Percentiles rank a stretch among this genome's conserved stretches.
These are phyloP conservation scores for Conticribra guillardii DNA, from an alignment of 108 stramenopile species.

Conservation along the genomic window DNA sequence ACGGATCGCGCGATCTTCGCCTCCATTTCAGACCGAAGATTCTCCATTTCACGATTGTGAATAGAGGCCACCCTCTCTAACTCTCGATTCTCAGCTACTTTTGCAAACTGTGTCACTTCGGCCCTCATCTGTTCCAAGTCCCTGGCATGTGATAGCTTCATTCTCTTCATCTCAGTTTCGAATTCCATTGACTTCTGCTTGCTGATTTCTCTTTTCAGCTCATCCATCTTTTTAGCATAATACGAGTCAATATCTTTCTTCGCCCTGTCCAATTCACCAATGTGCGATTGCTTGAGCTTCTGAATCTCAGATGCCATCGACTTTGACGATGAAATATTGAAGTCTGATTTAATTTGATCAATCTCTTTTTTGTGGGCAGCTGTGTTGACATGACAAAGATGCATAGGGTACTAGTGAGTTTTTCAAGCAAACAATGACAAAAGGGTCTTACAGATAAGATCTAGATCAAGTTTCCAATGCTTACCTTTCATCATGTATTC, in stretches of 20 bases:
- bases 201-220: constrained; percentile 12
- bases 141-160: constrained; percentile 10
- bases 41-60: constrained; percentile 23
- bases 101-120: constrained; percentile 1
- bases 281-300: constrained; percentile 24
- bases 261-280: constrained; percentile 20
- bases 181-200: constrained; percentile 15
- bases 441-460: no score
- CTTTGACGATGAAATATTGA: background rate
- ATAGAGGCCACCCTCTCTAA: constrained; percentile 7
- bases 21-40: constrained; percentile 27
- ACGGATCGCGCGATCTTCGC: constrained; percentile 1
- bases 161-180: background rate
- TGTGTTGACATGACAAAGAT: no score
- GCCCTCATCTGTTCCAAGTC: constrained; percentile 4
- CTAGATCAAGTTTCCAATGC: background rate
- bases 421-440: no score
- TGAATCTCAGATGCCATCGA: constrained; percentile 15
- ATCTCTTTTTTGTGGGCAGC: constrained; percentile 33
- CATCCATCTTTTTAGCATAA: constrained; percentile 14
- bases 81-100: constrained; percentile 2
- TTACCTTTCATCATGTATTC: constrained; percentile 11
- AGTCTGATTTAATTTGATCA: constrained; percentile 13
- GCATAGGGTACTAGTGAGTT: no score
- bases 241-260: constrained; percentile 10